A percentile compares a stretch with the other conserved stretches of the same genome.
Conservation (phyloP, 805 yeast genomes). For the Pichia californica region DNA sequence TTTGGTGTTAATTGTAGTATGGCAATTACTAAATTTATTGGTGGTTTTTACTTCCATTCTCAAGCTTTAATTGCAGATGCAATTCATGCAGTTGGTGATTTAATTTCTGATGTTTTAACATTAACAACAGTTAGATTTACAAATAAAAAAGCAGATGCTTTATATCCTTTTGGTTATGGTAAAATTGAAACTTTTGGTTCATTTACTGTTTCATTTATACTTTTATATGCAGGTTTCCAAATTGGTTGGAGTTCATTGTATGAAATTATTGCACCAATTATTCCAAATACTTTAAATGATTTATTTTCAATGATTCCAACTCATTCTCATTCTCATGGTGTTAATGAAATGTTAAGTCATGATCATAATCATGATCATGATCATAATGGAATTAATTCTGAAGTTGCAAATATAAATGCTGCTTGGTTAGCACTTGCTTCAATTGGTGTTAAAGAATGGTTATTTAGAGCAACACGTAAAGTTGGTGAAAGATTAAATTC, state of each 20-base stretch:
- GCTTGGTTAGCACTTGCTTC: slow-evolving; percentile 95
- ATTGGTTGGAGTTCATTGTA: slow-evolving; percentile 83
- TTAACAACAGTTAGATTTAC: slow-evolving; percentile 82
- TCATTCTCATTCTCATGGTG: slow-evolving; percentile 47
- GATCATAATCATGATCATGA: slow-evolving; percentile 34
- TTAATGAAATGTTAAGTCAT: slow-evolving; percentile 10
- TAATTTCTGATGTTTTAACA: slow-evolving; percentile 85
- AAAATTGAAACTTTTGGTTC: slow-evolving; percentile 92
- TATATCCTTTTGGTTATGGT: slow-evolving; percentile 79
- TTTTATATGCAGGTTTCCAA: slow-evolving; percentile 80
- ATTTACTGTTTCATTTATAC: slow-evolving; percentile 73
- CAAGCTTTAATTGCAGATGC: slow-evolving; percentile 94
- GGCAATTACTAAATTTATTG: slow-evolving; percentile 81
- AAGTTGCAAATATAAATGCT: slow-evolving; percentile 62
- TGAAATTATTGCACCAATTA: slow-evolving; percentile 56
- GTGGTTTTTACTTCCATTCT: slow-evolving; percentile 90
- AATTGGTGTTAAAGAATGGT: slow-evolving; percentile 80
- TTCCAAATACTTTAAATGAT: slow-evolving; percentile 59
- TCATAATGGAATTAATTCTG: slow-evolving; percentile 18
- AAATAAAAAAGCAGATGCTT: slow-evolving; percentile 45
- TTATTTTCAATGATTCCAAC: slow-evolving; percentile 42
- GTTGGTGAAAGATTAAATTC: slow-evolving; percentile 76
- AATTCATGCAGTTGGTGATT: slow-evolving; percentile 84
- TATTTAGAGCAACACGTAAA: slow-evolving; percentile 73
- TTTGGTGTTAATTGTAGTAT: slow-evolving; percentile 74